These are phyloP conservation scores for Tricholoma matsutake DNA, from an alignment of 768 basidiomycete species.

Conservation along the genomic window DNA sequence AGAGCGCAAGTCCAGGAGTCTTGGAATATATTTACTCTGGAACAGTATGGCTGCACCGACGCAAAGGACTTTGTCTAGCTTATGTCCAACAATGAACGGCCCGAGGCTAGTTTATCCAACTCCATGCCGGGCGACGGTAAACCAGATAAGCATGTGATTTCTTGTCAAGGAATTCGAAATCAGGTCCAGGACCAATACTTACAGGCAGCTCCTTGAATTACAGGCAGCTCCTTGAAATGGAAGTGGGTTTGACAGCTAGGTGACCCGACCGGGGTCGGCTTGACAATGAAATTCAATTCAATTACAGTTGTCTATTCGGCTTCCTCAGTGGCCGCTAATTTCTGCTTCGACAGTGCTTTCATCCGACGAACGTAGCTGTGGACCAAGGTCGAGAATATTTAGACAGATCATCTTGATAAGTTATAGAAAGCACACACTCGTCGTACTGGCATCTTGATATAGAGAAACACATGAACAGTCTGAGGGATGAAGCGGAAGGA, in stretches of 20 bases:
- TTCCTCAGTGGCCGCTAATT: constrained; percentile 40
- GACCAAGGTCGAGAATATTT: not conserved
- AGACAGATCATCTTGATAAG: not conserved
- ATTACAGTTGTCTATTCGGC: constrained; percentile 22
- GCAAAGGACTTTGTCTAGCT: too few species aligned
- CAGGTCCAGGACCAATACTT: too few species aligned
- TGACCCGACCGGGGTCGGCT: not conserved
- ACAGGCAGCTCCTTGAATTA: not conserved
- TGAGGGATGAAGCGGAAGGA: not conserved
- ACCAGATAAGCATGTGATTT: too few species aligned
- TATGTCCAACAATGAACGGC: too few species aligned
- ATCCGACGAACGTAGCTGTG: constrained; percentile 82
- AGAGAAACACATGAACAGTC: constrained; percentile 1
- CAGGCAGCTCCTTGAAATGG: not conserved
- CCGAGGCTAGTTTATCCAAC: too few species aligned
- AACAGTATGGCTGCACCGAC: too few species aligned
- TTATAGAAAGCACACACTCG: constrained; percentile 60
- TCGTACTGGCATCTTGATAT: constrained; percentile 84
- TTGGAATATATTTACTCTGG: too few species aligned
- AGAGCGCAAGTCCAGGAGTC: too few species aligned
- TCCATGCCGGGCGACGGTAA: too few species aligned
- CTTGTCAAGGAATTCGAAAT: too few species aligned
- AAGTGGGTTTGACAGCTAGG: not conserved
- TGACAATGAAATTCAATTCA: not conserved
- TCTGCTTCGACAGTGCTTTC: constrained; percentile 78